Percentiles rank a stretch among this genome's conserved stretches.
These are phyloP conservation scores for Penicillium olsonii DNA, from an alignment of 2,329 filamentous ascomycete species.

Conservation along the genomic window DNA sequence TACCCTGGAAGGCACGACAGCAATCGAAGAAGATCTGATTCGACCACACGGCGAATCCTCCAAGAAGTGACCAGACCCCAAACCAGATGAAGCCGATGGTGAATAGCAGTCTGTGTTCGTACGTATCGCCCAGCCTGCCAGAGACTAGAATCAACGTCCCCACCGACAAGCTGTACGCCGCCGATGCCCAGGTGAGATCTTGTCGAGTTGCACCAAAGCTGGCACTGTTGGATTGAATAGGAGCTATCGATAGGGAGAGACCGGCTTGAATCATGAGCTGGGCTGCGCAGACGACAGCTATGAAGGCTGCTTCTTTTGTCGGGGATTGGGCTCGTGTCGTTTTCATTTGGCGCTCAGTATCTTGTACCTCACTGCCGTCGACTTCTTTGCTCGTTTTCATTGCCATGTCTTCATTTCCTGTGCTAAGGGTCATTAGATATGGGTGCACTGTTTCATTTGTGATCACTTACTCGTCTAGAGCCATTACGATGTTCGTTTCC, in stretches of 20 bases:
- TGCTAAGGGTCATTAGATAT: background rate
- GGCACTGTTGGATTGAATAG: conserved; percentile 49
- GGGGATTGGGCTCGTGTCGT: conserved; percentile 16
- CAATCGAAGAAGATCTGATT: conserved; percentile 53
- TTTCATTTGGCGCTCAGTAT: conserved; percentile 12
- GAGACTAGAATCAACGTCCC: conserved; percentile 39
- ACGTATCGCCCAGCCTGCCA: conserved; percentile 42
- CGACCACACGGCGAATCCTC: conserved; percentile 36
- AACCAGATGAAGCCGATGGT: conserved; percentile 42
- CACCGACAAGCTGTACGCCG: conserved; percentile 54
- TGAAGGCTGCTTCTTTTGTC: conserved; percentile 29
- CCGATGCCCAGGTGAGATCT: conserved; percentile 56
- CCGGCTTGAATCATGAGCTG: conserved; percentile 48
- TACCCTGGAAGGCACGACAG: conserved; percentile 56
- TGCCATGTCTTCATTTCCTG: background rate
- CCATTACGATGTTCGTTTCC: background rate
- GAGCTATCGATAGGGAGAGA: conserved; percentile 50
- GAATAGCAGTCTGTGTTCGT: conserved; percentile 39
- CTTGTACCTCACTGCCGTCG: background rate
- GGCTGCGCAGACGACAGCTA: conserved; percentile 34
- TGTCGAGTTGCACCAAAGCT: conserved; percentile 49
- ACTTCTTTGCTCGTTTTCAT: background rate
- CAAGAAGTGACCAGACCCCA: conserved; percentile 39
- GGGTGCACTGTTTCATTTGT: background rate
- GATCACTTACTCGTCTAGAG: background rate